phyloP scores from a whole-genome alignment of 139 green algal genomes.

The Volvox africanus region DNA sequence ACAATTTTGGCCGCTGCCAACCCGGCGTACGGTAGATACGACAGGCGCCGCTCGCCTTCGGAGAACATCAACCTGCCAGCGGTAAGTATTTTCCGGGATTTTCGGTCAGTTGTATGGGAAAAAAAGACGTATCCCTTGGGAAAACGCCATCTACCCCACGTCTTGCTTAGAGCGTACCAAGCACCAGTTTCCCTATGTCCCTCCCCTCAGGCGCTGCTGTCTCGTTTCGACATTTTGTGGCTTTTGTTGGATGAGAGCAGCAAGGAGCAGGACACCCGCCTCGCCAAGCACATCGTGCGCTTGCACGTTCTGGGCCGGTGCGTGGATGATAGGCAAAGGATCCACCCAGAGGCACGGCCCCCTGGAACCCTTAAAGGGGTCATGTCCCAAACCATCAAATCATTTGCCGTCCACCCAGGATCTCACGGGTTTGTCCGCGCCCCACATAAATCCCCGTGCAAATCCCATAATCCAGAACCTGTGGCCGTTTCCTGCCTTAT shows the following conservation, averaged over 20 bases:
- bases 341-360: too few species aligned
- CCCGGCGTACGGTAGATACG: conserved; percentile 96
- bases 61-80: conserved; percentile 99
- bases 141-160: too few species aligned
- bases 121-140: too few species aligned
- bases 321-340: background rate
- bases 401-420: too few species aligned
- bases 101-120: too few species aligned
- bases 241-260: conserved; percentile 93
- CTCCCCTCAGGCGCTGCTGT: conserved; percentile 59
- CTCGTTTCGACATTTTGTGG: conserved; percentile 98
- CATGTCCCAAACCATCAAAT: too few species aligned
- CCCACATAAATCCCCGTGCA: too few species aligned
- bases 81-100: conserved; percentile 40
- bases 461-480: too few species aligned
- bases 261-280: conserved; percentile 78
- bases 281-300: conserved; percentile 94
- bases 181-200: background rate
- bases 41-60: conserved; percentile 86
- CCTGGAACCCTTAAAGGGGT: too few species aligned
- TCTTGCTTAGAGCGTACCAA: too few species aligned
- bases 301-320: conserved; percentile 81
- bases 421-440: too few species aligned
- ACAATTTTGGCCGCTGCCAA: conserved; percentile 97
- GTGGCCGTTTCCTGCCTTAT: background rate